Conservation (phyloP, 2,329 filamentous ascomycete species). For the Diaporthe destruens region DNA sequence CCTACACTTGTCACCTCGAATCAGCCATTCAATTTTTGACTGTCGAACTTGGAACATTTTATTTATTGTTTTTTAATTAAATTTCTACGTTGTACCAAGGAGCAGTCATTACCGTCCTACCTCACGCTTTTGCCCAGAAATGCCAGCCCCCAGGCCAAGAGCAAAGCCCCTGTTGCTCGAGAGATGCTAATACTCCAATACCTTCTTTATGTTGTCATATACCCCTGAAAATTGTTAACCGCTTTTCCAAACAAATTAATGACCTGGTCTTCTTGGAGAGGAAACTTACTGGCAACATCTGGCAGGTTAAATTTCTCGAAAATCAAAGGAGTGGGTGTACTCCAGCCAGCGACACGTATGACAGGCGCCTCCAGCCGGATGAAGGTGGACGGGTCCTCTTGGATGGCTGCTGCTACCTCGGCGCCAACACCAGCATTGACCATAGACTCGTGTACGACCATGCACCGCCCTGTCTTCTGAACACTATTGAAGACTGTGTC, state of each 20-base stretch:
- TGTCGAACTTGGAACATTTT: neutral
- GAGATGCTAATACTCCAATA: conserved; percentile 69
- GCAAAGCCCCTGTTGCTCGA: neutral
- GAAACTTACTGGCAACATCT: conserved; percentile 84
- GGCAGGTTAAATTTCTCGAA: conserved; percentile 88
- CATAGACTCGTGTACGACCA: conserved; percentile 95
- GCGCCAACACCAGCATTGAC: conserved; percentile 90
- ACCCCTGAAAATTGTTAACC: conserved; percentile 65
- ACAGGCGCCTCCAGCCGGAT: conserved; percentile 87
- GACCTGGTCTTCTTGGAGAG: neutral
- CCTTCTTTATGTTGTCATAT: conserved; percentile 77
- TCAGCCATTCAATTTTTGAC: neutral
- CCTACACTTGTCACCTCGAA: neutral
- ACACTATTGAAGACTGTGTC: conserved; percentile 85
- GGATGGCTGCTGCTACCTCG: conserved; percentile 88
- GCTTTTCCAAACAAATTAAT: neutral
- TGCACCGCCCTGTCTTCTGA: conserved; percentile 84
- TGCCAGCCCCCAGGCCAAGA: conserved; percentile 5
- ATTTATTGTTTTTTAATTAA: neutral
- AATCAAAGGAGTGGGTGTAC: conserved; percentile 81
- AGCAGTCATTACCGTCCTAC: neutral
- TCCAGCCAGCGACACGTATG: conserved; percentile 88
- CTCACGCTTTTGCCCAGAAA: conserved; percentile 11
- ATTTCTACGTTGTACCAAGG: neutral
- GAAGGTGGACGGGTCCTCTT: conserved; percentile 82